Evolutionary conservation across 2,329 filamentous ascomycete genomes (phyloP), one percentile per base, ranked within the genome.

Genomic region (Nemania sp.): DNA sequence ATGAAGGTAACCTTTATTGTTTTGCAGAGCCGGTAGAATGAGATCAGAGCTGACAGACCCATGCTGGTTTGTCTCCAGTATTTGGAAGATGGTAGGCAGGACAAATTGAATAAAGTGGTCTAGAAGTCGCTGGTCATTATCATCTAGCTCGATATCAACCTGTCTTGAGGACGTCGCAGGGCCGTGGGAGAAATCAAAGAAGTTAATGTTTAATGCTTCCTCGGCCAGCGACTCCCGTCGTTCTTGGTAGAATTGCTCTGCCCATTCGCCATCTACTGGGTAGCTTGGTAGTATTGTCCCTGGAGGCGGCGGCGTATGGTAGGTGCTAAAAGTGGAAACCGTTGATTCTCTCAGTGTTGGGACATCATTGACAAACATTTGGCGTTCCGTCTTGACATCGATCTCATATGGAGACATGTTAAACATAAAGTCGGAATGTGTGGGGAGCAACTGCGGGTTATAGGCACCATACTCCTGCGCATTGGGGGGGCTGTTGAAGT

Each of bases 361-460:
- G 64, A 97, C 87, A 78, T 98, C 93, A 76, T 98, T 93, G 80
- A 98, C 90, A 80, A 93, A 97, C 85, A 97, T 94, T 74, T 98
- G 93, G 72, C 93, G 88, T 83, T 98, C 95, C 0, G 94, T 98
- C 86, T 95, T 97, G 83, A 98, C 92, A 79, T 98, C 95, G 69
- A 98, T 90, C 81, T 98, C 95, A 79, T 97, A 98, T 0, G 94
- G 93, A 22, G 91, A 88, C 79, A 87, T 83, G 70, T 79, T 79
- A 67, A 86, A 86, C 80, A 87, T 84, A 76, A 88, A 80, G 78
- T 92, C 87, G 13, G 85, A 82, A 72, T 87, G 75, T 49, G 75
- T 73, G 78, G 83, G 81, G 81, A 80, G 91, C 81, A 91, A 87
- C 82, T 87, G 86, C 20, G 83, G 81, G 72, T 85, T 88, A 82